Conservation (phyloP, 2,329 filamentous ascomycete genomes). For the Huntiella bhutanensis region DNA sequence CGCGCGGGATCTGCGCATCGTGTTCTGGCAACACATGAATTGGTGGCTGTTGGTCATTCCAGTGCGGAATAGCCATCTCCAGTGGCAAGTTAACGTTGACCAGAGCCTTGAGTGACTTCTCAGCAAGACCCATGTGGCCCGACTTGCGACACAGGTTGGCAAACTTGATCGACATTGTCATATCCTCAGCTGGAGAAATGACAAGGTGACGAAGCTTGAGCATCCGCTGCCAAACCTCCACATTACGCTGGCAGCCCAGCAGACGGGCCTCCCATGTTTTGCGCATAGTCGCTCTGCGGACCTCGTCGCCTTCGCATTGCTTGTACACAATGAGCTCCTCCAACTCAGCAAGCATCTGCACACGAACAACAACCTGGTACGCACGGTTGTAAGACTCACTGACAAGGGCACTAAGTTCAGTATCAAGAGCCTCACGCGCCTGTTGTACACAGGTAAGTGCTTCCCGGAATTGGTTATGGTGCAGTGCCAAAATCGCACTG, state of each 20-base stretch:
- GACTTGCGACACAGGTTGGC: conserved; percentile 96
- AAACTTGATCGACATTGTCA: conserved; percentile 99
- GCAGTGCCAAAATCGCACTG: conserved; percentile 82
- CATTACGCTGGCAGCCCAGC: conserved; percentile 87
- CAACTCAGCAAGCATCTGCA: conserved; percentile 96
- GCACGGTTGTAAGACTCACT: conserved; percentile 96
- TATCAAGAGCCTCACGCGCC: conserved; percentile 82
- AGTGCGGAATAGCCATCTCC: conserved; percentile 41
- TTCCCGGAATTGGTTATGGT: conserved; percentile 88
- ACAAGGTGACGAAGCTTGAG: conserved; percentile 85
- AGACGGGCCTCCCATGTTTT: conserved; percentile 90
- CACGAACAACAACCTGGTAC: conserved; percentile 92
- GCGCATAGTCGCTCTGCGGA: conserved; percentile 79
- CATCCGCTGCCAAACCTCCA: conserved; percentile 98
- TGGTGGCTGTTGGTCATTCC: conserved; percentile 23
- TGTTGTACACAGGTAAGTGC: conserved; percentile 78
- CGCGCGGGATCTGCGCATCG: conserved; percentile 17
- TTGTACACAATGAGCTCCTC: conserved; percentile 98
- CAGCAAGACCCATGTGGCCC: conserved; percentile 78
- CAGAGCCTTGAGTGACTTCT: conserved; percentile 85
- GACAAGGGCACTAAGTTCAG: conserved; percentile 86
- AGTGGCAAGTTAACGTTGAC: conserved; percentile 51
- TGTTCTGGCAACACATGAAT: conserved; percentile 12
- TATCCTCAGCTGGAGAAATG: conserved; percentile 77
- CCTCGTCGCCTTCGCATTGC: conserved; percentile 61